These are phyloP conservation scores for Schizophyllum commune DNA, from an alignment of 1,284 basidiomycete species.

Conservation along the genomic window DNA sequence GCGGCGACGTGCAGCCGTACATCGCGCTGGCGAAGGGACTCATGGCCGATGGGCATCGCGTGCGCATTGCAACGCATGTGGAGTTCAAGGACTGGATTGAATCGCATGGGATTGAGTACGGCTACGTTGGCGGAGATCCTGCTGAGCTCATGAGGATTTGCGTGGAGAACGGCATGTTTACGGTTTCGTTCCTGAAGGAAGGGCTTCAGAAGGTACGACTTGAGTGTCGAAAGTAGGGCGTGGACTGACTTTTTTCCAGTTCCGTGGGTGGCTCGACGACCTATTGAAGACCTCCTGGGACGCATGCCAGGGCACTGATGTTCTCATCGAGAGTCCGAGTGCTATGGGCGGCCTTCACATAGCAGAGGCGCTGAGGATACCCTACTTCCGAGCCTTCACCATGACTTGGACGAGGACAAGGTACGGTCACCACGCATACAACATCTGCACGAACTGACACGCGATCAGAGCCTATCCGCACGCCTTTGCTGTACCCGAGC, in stretches of 20 bases:
- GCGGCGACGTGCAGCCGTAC: conserved; percentile 92
- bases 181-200: conserved; percentile 89
- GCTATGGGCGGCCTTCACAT: conserved; percentile 99
- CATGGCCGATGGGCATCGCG: conserved; percentile 82
- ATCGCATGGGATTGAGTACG: conserved; percentile 91
- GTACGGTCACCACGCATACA: conserved; percentile 22
- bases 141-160: conserved; percentile 94
- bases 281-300: conserved; percentile 90
- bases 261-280: conserved; percentile 96
- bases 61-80: conserved; percentile 85
- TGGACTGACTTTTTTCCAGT: conserved; percentile 36
- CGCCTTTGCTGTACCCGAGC: conserved; percentile 94
- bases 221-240: background rate
- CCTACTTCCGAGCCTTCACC: conserved; percentile 90
- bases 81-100: conserved; percentile 97
- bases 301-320: conserved; percentile 90
- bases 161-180: conserved; percentile 95
- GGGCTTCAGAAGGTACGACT: conserved; percentile 69
- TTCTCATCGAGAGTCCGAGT: conserved; percentile 91
- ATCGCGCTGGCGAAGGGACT: conserved; percentile 92
- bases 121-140: conserved; percentile 92
- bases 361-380: conserved; percentile 88
- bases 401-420: conserved; percentile 80
- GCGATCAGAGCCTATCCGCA: conserved; percentile 83
- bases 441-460: conserved; percentile 4